Conservation (phyloP, 2,329 filamentous ascomycete genomes). For the Taxawa tesnikishii region DNA sequence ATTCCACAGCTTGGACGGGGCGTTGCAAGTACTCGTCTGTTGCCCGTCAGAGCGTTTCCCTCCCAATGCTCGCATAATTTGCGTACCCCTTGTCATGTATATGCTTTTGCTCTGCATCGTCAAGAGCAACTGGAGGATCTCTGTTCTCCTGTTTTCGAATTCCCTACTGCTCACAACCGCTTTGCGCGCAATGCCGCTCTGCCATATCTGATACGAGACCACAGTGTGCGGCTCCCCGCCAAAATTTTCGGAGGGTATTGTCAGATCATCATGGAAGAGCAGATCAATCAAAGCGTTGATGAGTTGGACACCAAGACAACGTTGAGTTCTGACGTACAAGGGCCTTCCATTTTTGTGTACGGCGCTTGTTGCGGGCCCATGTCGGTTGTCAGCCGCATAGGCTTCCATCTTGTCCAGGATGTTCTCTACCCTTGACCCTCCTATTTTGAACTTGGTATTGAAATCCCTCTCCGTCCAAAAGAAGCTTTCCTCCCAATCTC, state of each 20-base stretch:
- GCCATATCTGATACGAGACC: constrained; percentile 89
- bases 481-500: constrained; percentile 81
- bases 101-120: constrained; percentile 83
- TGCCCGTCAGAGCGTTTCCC: neutral
- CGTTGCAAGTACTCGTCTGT: neutral
- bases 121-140: constrained; percentile 75
- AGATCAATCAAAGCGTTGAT: constrained; percentile 82
- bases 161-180: constrained; percentile 81
- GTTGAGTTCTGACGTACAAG: neutral
- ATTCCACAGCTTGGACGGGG: constrained; percentile 6
- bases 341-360: constrained; percentile 1
- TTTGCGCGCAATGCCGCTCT: constrained; percentile 89
- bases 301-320: constrained; percentile 63
- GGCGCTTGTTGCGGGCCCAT: constrained; percentile 17
- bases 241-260: constrained; percentile 45
- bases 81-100: constrained; percentile 68
- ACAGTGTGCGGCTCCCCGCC: constrained; percentile 30
- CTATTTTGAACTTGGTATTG: constrained; percentile 1
- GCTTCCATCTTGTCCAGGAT: constrained; percentile 36
- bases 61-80: neutral
- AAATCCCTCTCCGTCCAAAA: constrained; percentile 53
- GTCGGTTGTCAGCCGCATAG: constrained; percentile 69
- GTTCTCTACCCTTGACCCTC: neutral
- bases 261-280: constrained; percentile 85
- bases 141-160: constrained; percentile 82